Base-by-base conservation (phyloP, 495 filamentous ascomycete species). In the Penicillium coffeae region DNA sequence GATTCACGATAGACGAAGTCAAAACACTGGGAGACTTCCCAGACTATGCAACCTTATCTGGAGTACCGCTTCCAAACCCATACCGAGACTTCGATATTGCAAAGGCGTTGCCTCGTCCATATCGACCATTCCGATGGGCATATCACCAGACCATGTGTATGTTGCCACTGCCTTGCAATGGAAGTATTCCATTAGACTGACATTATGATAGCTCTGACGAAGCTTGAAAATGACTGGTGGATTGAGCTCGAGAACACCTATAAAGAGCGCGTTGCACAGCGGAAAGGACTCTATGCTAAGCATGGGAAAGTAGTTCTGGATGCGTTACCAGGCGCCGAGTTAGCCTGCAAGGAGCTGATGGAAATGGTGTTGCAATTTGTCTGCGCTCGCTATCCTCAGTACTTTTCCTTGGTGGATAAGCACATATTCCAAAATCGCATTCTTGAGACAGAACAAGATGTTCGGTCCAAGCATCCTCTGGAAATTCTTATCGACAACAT, bases 61-160 rank as follows among this genome's bases (percentile, higher is more conserved):
- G 88, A 21, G 86, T 96, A 14, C 89, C 88, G 1, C 64, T 88
- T 27, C 90, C 90, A 0, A 49, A 71, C 10, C 73, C 86, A 0
- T 89, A 88, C 55, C 44, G 43, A 2, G 70, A 81, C n/a, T 88
- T 87, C 54, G 68, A 85, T 48, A 83, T 87, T 38, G 64, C 77
- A 21, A 84, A 73, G 50, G 86, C 87, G 0, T 59, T 76, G 14
- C 76, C 86, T n/a, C 74, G 86, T 27, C 87, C 84, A 12, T 86
- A 87, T 62, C 76, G 90, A 21, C 90, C 90, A 0, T 90, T 95
- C 39, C 70, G 90, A 61, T 95, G 90, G 90, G 66, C 74, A 1
- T 95, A 96, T 63, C 87, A 93, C 63, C 90, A 96, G 64, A 94
- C 90, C 0, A 96, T 96, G 90, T 88, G 90, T 94, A 80, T 50